Evolutionary conservation across 257 asterid species (phyloP).

Genomic region (Scutellaria baicalensis): DNA sequence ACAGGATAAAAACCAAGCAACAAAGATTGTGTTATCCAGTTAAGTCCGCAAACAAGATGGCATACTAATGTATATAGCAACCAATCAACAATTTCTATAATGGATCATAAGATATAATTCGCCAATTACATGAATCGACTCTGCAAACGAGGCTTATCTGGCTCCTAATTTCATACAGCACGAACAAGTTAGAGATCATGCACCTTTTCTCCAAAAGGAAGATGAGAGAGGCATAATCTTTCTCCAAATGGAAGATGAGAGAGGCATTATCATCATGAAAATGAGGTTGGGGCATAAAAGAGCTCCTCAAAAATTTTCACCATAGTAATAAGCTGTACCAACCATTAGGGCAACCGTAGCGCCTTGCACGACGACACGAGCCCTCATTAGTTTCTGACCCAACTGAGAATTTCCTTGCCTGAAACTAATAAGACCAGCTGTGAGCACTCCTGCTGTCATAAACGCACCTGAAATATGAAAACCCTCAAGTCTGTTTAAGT

Average conservation of each 20-base stretch:
- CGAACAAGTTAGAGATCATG: not conserved
- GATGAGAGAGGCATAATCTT: not conserved
- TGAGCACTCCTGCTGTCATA: conserved; percentile 86
- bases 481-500: not conserved
- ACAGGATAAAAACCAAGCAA: not conserved
- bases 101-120: not conserved
- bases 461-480: conserved; percentile 66
- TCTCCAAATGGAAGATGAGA: not conserved
- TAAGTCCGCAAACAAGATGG: not conserved
- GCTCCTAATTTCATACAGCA: not conserved
- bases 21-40: not conserved
- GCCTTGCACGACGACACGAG: conserved; percentile 98
- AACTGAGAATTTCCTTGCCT: conserved; percentile 67
- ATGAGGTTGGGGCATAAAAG: not conserved
- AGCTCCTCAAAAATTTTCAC: conserved; percentile 39
- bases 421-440: conserved; percentile 89
- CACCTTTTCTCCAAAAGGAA: not conserved
- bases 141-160: not conserved
- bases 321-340: conserved; percentile 88
- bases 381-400: conserved; percentile 96
- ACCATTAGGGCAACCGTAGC: conserved; percentile 96
- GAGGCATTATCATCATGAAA: not conserved
- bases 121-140: not conserved
- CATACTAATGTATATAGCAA: not conserved
- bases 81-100: not conserved